Evolutionary conservation across 23 red algal genomes (phyloP), one percentile per base, ranked within the genome.

Genomic region (Gracilaria vermiculophylla): DNA sequence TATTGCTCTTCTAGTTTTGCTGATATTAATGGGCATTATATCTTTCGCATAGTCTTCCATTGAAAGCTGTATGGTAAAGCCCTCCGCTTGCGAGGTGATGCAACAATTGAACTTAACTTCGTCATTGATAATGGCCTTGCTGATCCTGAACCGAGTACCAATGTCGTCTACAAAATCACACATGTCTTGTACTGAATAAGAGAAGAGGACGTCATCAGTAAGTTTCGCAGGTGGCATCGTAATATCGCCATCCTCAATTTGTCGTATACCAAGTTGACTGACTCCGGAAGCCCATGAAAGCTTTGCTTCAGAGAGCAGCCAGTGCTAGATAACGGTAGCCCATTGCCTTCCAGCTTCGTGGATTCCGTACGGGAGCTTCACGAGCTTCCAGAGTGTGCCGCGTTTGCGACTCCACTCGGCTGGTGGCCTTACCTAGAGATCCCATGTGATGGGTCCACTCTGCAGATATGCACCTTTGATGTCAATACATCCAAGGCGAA

Each of bases 321-420:
- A 79, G 4, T 53, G 7, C 51, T 79, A 10, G 6, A 79, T 37
- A 5, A 45, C 49, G 5, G 41, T 79, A 9, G 40, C 40, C 75
- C 75, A 55, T 24, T 79, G 75, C 24, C 75, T 79, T 5, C 75
- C 75, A 5, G 75, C 75, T 45, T 79, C 41, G 75, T 11, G 8
- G 14, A 79, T 79, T 5, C 75, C 75, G 32, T 79, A 79, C 13
- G 75, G 75, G 24, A 79, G 75, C 24, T 85, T 71, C 7, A 69
- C 20, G 5, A 85, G 43, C 57, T 85, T 85, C 80, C 80, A 72
- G 14, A 85, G 42, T 27, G 69, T 41, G 14, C 80, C 55, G 3
- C 12, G 19, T 53, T 45, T 49, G 3, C 80, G 58, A 45, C 49
- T 85, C 39, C 64, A 85, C 60, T 85, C 56, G 12, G 29, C 29